These are phyloP conservation scores for Cercospora sesami DNA, from an alignment of 2,329 filamentous ascomycete species.

Conservation along the genomic window DNA sequence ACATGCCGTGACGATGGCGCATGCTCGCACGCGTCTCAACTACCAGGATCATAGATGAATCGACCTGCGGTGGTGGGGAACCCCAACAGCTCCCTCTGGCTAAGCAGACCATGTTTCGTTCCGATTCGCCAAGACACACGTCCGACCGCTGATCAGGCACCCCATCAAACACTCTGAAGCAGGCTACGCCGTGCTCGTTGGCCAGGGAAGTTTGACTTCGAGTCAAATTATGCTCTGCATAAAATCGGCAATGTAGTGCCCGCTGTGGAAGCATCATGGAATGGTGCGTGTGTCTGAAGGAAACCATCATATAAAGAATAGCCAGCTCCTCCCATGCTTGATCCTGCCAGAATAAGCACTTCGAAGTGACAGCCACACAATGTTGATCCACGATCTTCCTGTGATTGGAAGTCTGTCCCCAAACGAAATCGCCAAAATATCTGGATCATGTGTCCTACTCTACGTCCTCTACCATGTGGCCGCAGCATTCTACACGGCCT, in stretches of 20 bases:
- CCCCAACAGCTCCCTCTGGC: neutral
- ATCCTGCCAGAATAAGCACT: neutral
- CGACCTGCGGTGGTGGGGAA: neutral
- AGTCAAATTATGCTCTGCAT: neutral
- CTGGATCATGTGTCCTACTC: constrained; percentile 12
- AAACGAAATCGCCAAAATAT: neutral
- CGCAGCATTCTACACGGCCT: constrained; percentile 41
- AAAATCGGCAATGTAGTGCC: neutral
- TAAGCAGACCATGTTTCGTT: neutral
- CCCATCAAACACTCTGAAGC: neutral
- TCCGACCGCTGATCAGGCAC: neutral
- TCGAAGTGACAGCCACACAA: neutral
- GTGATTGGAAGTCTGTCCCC: neutral
- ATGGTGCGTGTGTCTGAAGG: neutral
- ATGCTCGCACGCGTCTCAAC: neutral
- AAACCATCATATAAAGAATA: neutral
- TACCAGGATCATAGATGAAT: neutral
- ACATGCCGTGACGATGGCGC: neutral
- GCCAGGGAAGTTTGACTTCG: neutral
- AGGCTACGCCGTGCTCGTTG: neutral
- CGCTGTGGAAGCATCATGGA: neutral
- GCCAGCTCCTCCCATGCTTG: neutral
- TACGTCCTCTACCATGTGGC: constrained; percentile 23
- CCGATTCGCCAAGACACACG: neutral
- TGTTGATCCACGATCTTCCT: neutral